Evolutionary conservation across 768 basidiomycete species (phyloP).

Genomic region (Trametes villosa): DNA sequence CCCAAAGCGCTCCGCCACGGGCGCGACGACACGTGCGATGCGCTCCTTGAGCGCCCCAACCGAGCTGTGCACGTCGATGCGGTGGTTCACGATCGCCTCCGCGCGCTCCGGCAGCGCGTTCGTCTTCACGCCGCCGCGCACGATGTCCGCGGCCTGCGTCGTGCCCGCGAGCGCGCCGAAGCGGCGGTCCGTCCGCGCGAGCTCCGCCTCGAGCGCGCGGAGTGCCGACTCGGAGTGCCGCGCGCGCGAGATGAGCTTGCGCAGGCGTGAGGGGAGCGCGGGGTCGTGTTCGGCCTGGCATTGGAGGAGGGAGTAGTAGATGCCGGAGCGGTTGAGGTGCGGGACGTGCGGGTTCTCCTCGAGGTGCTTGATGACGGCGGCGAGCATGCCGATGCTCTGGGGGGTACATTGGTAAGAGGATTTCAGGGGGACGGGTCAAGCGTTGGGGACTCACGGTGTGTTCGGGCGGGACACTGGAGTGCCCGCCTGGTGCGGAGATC

Average conservation of each 20-base stretch:
- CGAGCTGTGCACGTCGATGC: slow-evolving; percentile 48
- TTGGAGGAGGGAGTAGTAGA: slow-evolving; percentile 61
- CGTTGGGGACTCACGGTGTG: slow-evolving; percentile 63
- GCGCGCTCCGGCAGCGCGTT: slow-evolving; percentile 83
- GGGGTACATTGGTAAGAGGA: too few relatives aligned
- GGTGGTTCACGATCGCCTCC: slow-evolving; percentile 72
- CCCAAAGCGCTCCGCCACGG: slow-evolving; percentile 56
- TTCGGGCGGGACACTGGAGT: slow-evolving; percentile 80
- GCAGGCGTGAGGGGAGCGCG: slow-evolving; percentile 51
- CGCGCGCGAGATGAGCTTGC: slow-evolving; percentile 52
- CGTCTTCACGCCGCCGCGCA: slow-evolving; percentile 39
- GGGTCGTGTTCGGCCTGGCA: slow-evolving; percentile 70
- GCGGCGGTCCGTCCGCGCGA: slow-evolving; percentile 38
- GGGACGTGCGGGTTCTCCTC: slow-evolving; percentile 66
- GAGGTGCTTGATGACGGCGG: slow-evolving; percentile 66
- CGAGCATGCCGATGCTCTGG: slow-evolving; percentile 57
- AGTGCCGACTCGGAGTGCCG: slow-evolving; percentile 55
- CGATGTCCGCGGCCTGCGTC: slow-evolving; percentile 78
- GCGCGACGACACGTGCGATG: slow-evolving; percentile 42
- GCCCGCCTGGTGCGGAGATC: slow-evolving; percentile 75
- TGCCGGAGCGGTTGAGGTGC: slow-evolving; percentile 56
- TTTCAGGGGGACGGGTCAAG: neutral
- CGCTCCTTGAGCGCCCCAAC: slow-evolving; percentile 27
- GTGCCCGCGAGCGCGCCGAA: slow-evolving; percentile 60
- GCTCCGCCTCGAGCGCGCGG: slow-evolving; percentile 50